Percentiles rank a stretch among this genome's conserved stretches.
Evolutionary conservation across 2,329 filamentous ascomycete species (phyloP).

Genomic region (Colletotrichum tropicale): DNA sequence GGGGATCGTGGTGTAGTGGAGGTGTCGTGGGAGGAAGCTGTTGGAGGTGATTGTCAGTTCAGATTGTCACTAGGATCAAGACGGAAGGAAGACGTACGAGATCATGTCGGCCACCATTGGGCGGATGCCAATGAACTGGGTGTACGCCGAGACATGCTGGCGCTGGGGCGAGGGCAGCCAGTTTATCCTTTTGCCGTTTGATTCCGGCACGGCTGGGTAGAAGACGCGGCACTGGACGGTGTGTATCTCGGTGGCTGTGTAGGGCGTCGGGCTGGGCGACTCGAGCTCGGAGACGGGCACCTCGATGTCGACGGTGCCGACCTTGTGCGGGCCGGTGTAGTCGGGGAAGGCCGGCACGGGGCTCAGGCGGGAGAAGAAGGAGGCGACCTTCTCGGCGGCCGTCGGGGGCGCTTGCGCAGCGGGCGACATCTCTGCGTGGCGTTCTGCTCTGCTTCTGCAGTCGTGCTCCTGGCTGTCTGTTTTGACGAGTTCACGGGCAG

Average conservation of each 20-base stretch:
- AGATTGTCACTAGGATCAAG: fast-evolving
- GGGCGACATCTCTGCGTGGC: background rate
- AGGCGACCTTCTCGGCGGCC: slow-evolving; percentile 42
- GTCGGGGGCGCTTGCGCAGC: slow-evolving; percentile 6
- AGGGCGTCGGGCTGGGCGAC: slow-evolving; percentile 57
- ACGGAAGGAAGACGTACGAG: slow-evolving; percentile 50
- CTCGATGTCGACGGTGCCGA: slow-evolving; percentile 82
- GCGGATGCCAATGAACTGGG: slow-evolving; percentile 74
- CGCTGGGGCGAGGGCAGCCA: slow-evolving; percentile 83
- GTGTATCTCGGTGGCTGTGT: slow-evolving; percentile 61
- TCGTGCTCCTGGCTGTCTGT: background rate
- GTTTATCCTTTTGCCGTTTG: slow-evolving; percentile 63
- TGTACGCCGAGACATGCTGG: slow-evolving; percentile 76
- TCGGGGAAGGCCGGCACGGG: slow-evolving; percentile 75
- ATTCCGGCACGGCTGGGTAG: slow-evolving; percentile 69
- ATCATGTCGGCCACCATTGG: slow-evolving; percentile 61
- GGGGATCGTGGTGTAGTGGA: slow-evolving; percentile 77
- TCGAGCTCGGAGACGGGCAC: slow-evolving; percentile 68
- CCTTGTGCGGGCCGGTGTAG: slow-evolving; percentile 78
- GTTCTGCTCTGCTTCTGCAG: background rate
- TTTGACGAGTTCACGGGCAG: background rate
- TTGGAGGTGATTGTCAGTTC: background rate
- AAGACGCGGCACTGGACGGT: slow-evolving; percentile 84
- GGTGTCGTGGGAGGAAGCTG: slow-evolving; percentile 71
- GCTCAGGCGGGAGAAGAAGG: slow-evolving; percentile 61